These are phyloP conservation scores for Scorias spongiosa DNA, from an alignment of 2,329 filamentous ascomycete genomes.

Conservation along the genomic window DNA sequence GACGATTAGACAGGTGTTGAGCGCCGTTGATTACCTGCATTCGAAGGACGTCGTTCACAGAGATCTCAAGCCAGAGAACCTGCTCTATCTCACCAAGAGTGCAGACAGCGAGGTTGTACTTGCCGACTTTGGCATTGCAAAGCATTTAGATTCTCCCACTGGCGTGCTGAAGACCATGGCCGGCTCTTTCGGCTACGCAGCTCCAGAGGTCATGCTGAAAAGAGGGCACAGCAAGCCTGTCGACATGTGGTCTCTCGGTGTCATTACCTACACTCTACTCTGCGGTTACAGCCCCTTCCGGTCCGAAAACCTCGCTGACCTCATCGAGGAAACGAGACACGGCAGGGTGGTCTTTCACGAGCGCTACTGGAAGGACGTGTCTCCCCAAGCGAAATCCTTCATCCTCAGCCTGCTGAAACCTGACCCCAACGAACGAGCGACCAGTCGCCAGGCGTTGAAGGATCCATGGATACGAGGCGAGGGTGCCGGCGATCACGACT, in stretches of 20 bases:
- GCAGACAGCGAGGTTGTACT: constrained; percentile 73
- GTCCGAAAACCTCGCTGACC: constrained; percentile 78
- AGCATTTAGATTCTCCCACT: constrained; percentile 82
- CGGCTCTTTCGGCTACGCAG: constrained; percentile 93
- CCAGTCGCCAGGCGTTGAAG: constrained; percentile 34
- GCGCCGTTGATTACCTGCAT: constrained; percentile 88
- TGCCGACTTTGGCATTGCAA: constrained; percentile 96
- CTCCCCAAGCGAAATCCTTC: constrained; percentile 86
- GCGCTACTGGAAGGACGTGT: constrained; percentile 96
- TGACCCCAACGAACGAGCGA: constrained; percentile 58
- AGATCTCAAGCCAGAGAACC: constrained; percentile 96
- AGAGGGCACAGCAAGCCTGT: constrained; percentile 94
- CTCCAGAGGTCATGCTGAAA: constrained; percentile 96
- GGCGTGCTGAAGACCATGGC: constrained; percentile 97
- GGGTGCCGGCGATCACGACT: constrained; percentile 86
- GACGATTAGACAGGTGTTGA: constrained; percentile 86
- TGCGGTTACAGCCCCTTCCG: constrained; percentile 98
- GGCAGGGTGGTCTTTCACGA: constrained; percentile 87
- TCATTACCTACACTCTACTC: constrained; percentile 95
- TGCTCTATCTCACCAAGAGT: constrained; percentile 75
- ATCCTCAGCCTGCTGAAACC: constrained; percentile 70
- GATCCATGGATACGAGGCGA: constrained; percentile 69
- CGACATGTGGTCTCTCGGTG: constrained; percentile 98
- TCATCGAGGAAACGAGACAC: constrained; percentile 85
- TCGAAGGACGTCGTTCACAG: constrained; percentile 89